A percentile compares a stretch with the other conserved stretches of the same genome.
Evolutionary conservation across 1,284 basidiomycete species (phyloP).

Genomic region (Cystobasidium slooffiae): DNA sequence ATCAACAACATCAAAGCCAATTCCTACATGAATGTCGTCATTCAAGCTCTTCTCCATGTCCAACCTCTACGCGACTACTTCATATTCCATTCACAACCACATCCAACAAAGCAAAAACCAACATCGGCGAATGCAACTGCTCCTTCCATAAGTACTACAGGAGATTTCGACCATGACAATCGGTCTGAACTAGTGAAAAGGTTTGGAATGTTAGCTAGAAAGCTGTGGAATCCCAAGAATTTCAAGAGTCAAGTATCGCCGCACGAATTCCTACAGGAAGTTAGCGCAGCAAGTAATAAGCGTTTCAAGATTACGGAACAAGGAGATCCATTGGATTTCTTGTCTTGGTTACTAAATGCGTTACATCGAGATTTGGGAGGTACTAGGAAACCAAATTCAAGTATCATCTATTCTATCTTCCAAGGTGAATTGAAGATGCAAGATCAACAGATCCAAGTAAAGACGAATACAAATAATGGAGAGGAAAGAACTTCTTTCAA

Average conservation of each 20-base stretch:
- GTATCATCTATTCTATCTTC: conserved; percentile 89
- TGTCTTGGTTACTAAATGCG: conserved; percentile 92
- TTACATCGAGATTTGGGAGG: conserved; percentile 92
- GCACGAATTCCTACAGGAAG: conserved; percentile 97
- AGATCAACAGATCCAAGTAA: conserved; percentile 80
- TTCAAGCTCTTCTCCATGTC: conserved; percentile 91
- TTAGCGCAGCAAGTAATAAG: conserved; percentile 80
- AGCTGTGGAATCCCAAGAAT: conserved; percentile 91
- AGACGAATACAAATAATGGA: conserved; percentile 12
- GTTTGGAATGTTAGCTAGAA: conserved; percentile 78
- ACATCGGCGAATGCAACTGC: conserved; percentile 32
- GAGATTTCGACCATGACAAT: conserved; percentile 33
- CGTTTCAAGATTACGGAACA: conserved; percentile 91
- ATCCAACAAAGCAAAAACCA: conserved; percentile 16
- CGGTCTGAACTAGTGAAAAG: conserved; percentile 77
- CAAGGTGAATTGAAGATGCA: conserved; percentile 92
- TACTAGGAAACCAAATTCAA: conserved; percentile 80
- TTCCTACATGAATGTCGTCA: conserved; percentile 96
- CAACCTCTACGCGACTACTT: conserved; percentile 85
- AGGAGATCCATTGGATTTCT: conserved; percentile 94
- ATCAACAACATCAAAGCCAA: conserved; percentile 97
- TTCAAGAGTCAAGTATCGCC: conserved; percentile 99
- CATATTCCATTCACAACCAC: conserved; percentile 49
- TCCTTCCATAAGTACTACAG: conserved; percentile 31
- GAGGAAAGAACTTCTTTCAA: conserved; percentile 16